Evolutionary conservation across 2,329 filamentous ascomycete genomes (phyloP).

Genomic region (Chaetomiaceae sp.): DNA sequence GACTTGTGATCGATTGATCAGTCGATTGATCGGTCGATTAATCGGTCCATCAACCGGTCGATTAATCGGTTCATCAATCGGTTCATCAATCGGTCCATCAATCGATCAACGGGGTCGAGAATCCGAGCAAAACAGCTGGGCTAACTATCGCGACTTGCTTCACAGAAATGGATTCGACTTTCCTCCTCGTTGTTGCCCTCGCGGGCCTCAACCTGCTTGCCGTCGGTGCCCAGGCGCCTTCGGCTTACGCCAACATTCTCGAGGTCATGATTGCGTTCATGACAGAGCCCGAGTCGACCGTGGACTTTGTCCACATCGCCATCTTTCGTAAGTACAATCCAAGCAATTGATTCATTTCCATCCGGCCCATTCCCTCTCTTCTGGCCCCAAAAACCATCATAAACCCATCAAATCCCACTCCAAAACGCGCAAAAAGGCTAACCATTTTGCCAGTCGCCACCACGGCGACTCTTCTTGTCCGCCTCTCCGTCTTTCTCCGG

Average conservation of each 20-base stretch:
- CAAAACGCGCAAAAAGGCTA: neutral
- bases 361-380: too few species aligned
- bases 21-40: neutral
- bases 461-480: neutral
- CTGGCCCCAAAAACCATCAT: too few species aligned
- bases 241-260: neutral
- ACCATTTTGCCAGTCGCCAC: neutral
- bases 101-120: neutral
- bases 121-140: neutral
- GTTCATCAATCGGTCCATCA: too few species aligned
- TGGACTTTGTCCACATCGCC: neutral
- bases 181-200: neutral
- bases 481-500: neutral
- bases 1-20: neutral
- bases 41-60: neutral
- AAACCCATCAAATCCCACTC: neutral
- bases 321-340: neutral
- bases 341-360: too few species aligned
- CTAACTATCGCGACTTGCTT: neutral
- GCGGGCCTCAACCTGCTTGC: neutral
- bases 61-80: too few species aligned
- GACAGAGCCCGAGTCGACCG: neutral
- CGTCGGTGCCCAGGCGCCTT: neutral
- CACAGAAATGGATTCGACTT: slow-evolving; percentile 2
- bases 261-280: neutral